phyloP scores from a whole-genome alignment of 257 asterid species.

The Sherardia arvensis region DNA sequence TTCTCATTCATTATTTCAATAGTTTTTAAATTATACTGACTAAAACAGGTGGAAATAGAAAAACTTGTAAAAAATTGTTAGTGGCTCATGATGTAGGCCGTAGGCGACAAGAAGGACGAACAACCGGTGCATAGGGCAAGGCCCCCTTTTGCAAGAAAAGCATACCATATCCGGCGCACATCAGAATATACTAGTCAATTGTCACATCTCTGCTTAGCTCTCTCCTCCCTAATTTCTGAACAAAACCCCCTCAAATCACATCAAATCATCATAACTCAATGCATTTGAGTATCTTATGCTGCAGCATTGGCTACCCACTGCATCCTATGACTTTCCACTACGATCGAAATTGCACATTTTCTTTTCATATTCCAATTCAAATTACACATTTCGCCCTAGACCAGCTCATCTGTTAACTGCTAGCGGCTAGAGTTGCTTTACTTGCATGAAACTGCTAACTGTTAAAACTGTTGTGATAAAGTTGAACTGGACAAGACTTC shows the following conservation, averaged over 20 bases:
- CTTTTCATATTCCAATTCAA: no score
- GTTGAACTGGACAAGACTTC: no score
- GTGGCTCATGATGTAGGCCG: neutral
- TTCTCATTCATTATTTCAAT: no score
- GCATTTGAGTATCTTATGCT: slow-evolving; percentile 18
- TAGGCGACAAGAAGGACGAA: slow-evolving; percentile 3
- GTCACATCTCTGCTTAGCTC: slow-evolving; percentile 1
- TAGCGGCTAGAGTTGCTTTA: no score
- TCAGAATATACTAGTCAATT: neutral
- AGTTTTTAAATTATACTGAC: no score
- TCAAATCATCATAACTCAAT: neutral
- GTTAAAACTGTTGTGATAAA: no score
- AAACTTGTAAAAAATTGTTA: no score
- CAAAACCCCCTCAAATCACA: no score
- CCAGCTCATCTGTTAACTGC: no score
- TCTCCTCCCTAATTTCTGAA: neutral
- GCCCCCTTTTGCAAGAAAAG: neutral
- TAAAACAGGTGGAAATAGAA: neutral
- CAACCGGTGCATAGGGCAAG: neutral
- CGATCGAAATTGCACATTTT: no score
- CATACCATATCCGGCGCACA: neutral
- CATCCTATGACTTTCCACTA: neutral
- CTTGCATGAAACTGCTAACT: no score
- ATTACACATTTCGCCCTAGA: no score
- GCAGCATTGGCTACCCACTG: neutral